phyloP scores from a whole-genome alignment of 192 early-diverging fungal genomes.

The Mortierella claussenii region DNA sequence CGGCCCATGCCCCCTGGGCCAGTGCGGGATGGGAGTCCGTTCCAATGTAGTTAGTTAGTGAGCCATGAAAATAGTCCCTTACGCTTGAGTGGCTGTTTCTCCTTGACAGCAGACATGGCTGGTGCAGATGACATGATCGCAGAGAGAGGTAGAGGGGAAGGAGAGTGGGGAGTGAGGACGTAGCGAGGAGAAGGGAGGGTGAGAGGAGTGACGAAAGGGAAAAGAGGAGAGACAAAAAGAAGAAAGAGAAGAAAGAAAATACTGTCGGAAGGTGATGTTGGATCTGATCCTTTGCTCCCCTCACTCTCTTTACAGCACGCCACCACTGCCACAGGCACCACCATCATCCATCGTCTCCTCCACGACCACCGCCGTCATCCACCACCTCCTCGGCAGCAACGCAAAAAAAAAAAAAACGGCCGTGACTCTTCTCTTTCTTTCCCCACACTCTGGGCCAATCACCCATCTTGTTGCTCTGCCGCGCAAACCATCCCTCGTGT shows the following conservation, averaged over 20 bases:
- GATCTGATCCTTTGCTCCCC: conserved; percentile 2
- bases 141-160: not conserved
- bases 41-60: no score
- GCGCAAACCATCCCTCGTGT: no score
- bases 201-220: not conserved
- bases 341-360: no score
- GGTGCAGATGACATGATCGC: not conserved
- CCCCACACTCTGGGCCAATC: conserved; percentile 32
- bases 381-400: no score
- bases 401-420: not conserved
- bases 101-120: conserved; percentile 26
- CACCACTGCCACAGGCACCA: not conserved
- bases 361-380: no score
- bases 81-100: conserved; percentile 41
- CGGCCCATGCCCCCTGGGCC: no score
- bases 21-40: no score
- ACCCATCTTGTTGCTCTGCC: not conserved
- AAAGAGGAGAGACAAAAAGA: conserved; percentile 2
- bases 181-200: not conserved
- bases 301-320: not conserved
- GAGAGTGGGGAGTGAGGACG: conserved; percentile 8
- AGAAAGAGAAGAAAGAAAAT: conserved; percentile 6
- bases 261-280: not conserved
- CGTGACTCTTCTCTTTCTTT: conserved; percentile 23
- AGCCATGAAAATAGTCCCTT: conserved; percentile 23